Evolutionary conservation across 78 protist species (phyloP).

Genomic region (Dictyostelium brefeldianum): DNA sequence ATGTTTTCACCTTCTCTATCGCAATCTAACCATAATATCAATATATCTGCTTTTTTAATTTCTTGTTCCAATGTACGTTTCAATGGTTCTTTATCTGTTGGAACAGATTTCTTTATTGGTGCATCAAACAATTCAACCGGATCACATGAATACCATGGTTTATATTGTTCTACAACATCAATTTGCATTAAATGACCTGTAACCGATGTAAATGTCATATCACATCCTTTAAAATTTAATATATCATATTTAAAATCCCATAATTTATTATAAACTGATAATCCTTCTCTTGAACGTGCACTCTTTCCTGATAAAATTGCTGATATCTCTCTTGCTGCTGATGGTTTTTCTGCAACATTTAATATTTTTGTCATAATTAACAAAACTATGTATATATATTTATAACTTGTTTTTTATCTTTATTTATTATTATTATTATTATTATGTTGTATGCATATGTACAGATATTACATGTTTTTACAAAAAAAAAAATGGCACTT

Average conservation of each 20-base stretch:
- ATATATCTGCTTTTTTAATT: conserved; percentile 17
- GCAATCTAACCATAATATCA: conserved; percentile 98
- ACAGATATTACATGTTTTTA: not conserved
- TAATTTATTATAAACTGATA: conserved; percentile 71
- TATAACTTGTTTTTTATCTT: not conserved
- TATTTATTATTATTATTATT: not conserved
- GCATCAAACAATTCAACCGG: conserved; percentile 90
- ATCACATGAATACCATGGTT: conserved; percentile 74
- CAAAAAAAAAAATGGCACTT: not conserved
- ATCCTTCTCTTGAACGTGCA: conserved; percentile 78
- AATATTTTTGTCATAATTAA: conserved; percentile 58
- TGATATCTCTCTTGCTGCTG: conserved; percentile 96
- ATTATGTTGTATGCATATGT: not conserved
- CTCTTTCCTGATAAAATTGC: conserved; percentile 78
- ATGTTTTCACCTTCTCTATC: conserved; percentile 98
- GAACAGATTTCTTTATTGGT: conserved; percentile 73
- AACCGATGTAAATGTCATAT: conserved; percentile 94
- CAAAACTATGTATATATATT: not conserved
- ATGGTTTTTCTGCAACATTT: conserved; percentile 98
- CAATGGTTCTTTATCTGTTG: not conserved
- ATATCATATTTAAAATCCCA: conserved; percentile 70
- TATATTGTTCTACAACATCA: conserved; percentile 81
- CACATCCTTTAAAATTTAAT: conserved; percentile 9
- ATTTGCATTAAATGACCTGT: conserved; percentile 93
- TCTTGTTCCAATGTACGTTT: conserved; percentile 43